Percentiles rank a stretch among this genome's conserved stretches.
Conservation (phyloP, 2,329 filamentous ascomycete species). For the Paecilomyces sp. region DNA sequence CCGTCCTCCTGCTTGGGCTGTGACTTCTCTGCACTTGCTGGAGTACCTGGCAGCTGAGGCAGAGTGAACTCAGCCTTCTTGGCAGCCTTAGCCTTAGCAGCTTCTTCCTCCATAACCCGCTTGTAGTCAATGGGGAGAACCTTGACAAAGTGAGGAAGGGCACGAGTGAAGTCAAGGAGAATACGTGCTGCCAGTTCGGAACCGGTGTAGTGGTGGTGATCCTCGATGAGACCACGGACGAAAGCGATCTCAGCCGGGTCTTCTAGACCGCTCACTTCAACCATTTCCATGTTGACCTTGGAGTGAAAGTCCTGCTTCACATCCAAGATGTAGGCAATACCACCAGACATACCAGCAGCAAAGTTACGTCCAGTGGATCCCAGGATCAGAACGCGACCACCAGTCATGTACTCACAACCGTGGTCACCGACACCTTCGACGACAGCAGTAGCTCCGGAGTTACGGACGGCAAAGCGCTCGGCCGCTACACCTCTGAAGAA, state of each 20-base stretch:
- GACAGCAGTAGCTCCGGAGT: conserved; percentile 92
- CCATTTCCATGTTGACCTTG: conserved; percentile 97
- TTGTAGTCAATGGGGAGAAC: conserved; percentile 94
- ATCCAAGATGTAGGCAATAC: conserved; percentile 91
- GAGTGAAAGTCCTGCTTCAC: conserved; percentile 81
- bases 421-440: conserved; percentile 96
- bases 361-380: conserved; percentile 93
- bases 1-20: conserved; percentile 55
- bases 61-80: conserved; percentile 80
- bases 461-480: conserved; percentile 92
- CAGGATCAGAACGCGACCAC: conserved; percentile 79
- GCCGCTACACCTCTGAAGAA: conserved; percentile 97
- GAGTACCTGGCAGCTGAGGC: conserved; percentile 61
- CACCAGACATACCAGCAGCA: conserved; percentile 95
- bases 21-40: conserved; percentile 46
- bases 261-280: conserved; percentile 76
- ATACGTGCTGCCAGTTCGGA: conserved; percentile 91
- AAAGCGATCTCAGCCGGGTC: conserved; percentile 86
- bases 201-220: conserved; percentile 96
- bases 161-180: conserved; percentile 89
- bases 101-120: conserved; percentile 79
- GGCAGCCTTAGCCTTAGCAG: conserved; percentile 73
- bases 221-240: conserved; percentile 84
- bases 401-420: conserved; percentile 98
- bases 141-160: conserved; percentile 85